Conservation (phyloP, 1,284 basidiomycete genomes). For the Melampsora americana region DNA sequence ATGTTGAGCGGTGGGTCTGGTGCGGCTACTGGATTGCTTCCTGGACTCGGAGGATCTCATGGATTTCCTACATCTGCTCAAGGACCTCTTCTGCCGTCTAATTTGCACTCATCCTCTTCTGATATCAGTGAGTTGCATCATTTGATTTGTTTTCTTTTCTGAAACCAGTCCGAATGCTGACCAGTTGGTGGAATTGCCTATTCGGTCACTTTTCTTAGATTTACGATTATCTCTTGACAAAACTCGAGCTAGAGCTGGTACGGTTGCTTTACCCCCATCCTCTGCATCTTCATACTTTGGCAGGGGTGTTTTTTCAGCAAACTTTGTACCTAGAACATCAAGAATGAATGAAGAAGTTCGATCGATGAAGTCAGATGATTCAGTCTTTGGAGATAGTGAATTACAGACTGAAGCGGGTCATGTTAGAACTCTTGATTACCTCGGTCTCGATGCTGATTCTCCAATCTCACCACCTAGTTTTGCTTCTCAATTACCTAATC, state of each 20-base stretch:
- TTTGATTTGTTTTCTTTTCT: too few relatives aligned
- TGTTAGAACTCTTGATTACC: slow-evolving; percentile 88
- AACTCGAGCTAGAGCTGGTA: slow-evolving; percentile 40
- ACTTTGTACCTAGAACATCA: slow-evolving; percentile 33
- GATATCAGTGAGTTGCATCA: neutral
- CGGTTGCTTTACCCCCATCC: slow-evolving; percentile 36
- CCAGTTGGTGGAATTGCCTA: neutral
- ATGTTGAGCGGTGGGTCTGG: neutral
- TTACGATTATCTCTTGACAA: slow-evolving; percentile 25
- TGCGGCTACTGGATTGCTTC: neutral
- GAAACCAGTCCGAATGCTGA: neutral
- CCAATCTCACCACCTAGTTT: slow-evolving; percentile 24
- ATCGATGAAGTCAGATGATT: slow-evolving; percentile 32
- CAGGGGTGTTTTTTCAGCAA: slow-evolving; percentile 34
- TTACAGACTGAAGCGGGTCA: slow-evolving; percentile 74
- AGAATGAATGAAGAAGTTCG: slow-evolving; percentile 42
- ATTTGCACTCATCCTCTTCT: neutral
- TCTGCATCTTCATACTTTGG: slow-evolving; percentile 41
- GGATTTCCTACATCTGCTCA: neutral
- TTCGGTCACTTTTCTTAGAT: slow-evolving; percentile 6
- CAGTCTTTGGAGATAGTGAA: slow-evolving; percentile 15
- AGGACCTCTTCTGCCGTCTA: neutral
- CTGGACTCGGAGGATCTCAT: neutral
- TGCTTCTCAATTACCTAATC: slow-evolving; percentile 4
- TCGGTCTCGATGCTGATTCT: slow-evolving; percentile 74